Conservation (phyloP, 805 yeast genomes). For the Ogataea chonburiensis region DNA sequence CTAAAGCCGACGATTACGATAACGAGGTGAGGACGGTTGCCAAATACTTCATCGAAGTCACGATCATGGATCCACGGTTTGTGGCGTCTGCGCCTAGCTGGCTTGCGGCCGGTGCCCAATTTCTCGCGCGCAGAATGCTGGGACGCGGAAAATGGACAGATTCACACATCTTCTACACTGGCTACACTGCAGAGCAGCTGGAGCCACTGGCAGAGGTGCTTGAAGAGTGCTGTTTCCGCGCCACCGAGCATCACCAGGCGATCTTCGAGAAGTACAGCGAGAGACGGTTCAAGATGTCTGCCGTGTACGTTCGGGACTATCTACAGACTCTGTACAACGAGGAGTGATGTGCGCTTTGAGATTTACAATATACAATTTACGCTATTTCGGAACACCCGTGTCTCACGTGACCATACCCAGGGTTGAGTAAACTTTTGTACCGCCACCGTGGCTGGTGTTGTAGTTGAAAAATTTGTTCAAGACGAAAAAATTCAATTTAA, state of each 20-base stretch:
- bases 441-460: slow-evolving; percentile 10
- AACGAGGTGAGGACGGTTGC: slow-evolving; percentile 78
- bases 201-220: slow-evolving; percentile 73
- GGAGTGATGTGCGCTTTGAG: slow-evolving; percentile 14
- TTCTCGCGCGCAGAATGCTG: slow-evolving; percentile 68
- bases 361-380: slow-evolving; percentile 15
- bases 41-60: slow-evolving; percentile 79
- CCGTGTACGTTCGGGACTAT: slow-evolving; percentile 78
- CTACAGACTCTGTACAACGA: slow-evolving; percentile 36
- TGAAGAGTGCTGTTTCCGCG: slow-evolving; percentile 64
- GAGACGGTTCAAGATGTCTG: slow-evolving; percentile 75
- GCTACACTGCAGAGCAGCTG: slow-evolving; percentile 84
- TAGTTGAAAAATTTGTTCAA: slow-evolving; percentile 9
- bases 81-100: slow-evolving; percentile 71
- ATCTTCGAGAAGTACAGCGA: slow-evolving; percentile 89
- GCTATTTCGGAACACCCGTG: slow-evolving; percentile 4
- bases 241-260: slow-evolving; percentile 66
- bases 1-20: slow-evolving; percentile 89
- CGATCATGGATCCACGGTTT: slow-evolving; percentile 71
- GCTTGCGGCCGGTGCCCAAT: slow-evolving; percentile 84
- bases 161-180: slow-evolving; percentile 85
- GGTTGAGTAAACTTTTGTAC: slow-evolving; percentile 2
- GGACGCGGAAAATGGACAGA: slow-evolving; percentile 81
- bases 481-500: slow-evolving; percentile 7
- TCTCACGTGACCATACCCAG: slow-evolving; percentile 10